Evolutionary conservation across 2,329 filamentous ascomycete species (phyloP), one percentile per base, ranked within the genome.

Genomic region (Fusarium sp.): DNA sequence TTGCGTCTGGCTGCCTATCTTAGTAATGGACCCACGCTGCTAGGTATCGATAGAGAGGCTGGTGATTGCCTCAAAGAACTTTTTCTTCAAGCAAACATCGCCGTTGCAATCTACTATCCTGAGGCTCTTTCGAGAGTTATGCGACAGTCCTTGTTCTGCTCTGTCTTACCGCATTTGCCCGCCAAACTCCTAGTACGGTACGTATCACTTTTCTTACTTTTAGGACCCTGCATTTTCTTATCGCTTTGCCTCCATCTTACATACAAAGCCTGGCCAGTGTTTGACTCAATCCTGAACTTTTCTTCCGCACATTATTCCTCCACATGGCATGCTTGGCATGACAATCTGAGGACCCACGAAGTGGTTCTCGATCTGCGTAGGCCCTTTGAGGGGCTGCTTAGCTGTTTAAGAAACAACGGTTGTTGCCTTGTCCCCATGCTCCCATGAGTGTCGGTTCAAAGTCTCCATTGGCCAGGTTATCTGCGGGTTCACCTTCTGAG

Each of bases 401-500:
- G 31, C 38, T 49, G 33, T 38, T 40, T 62, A 34, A 54, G 69
- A 68, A 70, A 67, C 58, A 46, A 65, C 41, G 36, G 34, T 23
- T 54, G 62, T 57, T 47, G 58, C 46, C 62, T 64, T 38, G 36
- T 55, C 57, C 62, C 40, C 67, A 49, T 72, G 65, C 53, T 60
- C 61, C 58, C 71, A 72, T 72, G 69, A 69, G 69, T 53, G 54
- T 50, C 45, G 16, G 9, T 38, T 49, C 50, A 55, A 45, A 38
- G 38, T 28, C 38, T 52, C 42, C 33, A 74, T 73, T 73, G 71
- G 72, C 61, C 40, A 69, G 52, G 8, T 41, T 56, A 47, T 57
- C 49, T 44, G 46, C 40, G n/a, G 41, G 33, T 30, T 45, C 33
- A 46, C 33, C 45, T 40, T 47, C 41, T 53, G 42, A 41, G 23